These are phyloP conservation scores for Tricholoma hemisulphureum DNA, from an alignment of 768 basidiomycete genomes.

Conservation along the genomic window DNA sequence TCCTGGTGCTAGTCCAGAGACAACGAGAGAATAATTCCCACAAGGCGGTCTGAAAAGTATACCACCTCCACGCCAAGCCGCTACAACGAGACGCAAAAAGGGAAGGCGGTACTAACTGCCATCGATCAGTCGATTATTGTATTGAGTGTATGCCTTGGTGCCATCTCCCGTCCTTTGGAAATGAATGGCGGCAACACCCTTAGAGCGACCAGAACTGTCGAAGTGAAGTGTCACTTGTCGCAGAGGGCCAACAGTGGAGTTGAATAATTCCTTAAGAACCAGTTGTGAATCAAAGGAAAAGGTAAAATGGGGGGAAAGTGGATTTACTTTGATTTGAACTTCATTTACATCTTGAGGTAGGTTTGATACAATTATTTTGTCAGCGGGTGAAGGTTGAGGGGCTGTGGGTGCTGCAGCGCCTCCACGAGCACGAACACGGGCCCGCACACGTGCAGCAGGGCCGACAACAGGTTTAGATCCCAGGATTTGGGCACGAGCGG, in stretches of 20 bases:
- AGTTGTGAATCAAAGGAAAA: not conserved
- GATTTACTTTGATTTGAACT: constrained; percentile 82
- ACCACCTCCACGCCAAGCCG: constrained; percentile 22
- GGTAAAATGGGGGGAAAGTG: not conserved
- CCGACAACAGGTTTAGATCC: constrained; percentile 46
- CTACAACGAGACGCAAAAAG: constrained; percentile 35
- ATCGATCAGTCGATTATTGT: constrained; percentile 99
- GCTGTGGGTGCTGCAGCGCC: constrained; percentile 37
- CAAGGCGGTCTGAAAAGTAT: constrained; percentile 31
- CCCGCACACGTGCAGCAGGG: constrained; percentile 54
- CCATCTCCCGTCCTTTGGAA: constrained; percentile 89
- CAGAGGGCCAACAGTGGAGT: constrained; percentile 84
- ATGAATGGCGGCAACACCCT: constrained; percentile 84
- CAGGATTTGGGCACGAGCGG: constrained; percentile 59
- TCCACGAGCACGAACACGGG: constrained; percentile 42
- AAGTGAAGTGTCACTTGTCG: constrained; percentile 83
- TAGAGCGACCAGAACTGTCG: constrained; percentile 82
- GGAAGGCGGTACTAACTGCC: constrained; percentile 94
- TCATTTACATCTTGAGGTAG: constrained; percentile 93
- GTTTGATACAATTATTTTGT: constrained; percentile 96
- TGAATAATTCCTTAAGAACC: constrained; percentile 79
- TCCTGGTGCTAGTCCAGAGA: constrained; percentile 34
- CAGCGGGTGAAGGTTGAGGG: constrained; percentile 45
- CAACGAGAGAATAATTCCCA: constrained; percentile 42
- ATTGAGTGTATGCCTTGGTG: constrained; percentile 87